Evolutionary conservation across 768 basidiomycete species (phyloP).

Genomic region (Rhizopogon vesiculosus): DNA sequence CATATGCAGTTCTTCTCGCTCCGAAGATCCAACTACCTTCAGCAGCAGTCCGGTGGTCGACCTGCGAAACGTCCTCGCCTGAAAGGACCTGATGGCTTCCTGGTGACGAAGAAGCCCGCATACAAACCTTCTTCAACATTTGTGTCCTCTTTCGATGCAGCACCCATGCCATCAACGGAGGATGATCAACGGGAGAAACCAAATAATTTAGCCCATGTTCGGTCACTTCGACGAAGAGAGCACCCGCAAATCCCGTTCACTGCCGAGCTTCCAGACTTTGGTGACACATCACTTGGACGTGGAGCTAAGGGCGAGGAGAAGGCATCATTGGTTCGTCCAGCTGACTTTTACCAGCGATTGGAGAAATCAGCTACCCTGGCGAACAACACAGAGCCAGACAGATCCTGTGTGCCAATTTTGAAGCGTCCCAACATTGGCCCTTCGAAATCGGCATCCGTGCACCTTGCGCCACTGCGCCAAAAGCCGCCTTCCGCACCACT

Average conservation of each 20-base stretch:
- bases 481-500: neutral
- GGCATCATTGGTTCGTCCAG: neutral
- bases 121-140: conserved; percentile 18
- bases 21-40: neutral
- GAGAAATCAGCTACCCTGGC: neutral
- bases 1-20: too few relatives aligned
- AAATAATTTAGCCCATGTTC: neutral
- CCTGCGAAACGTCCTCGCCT: conserved; percentile 6
- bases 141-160: conserved; percentile 20
- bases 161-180: neutral
- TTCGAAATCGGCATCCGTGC: neutral
- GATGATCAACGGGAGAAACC: neutral
- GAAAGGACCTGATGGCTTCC: conserved; percentile 25
- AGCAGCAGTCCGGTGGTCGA: neutral
- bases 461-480: neutral
- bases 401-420: neutral
- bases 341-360: neutral
- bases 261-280: neutral
- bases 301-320: neutral
- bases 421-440: neutral
- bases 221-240: conserved; percentile 1
- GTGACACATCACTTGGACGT: neutral
- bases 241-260: conserved; percentile 17
- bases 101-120: conserved; percentile 14
- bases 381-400: neutral